A percentile compares a stretch with the other conserved stretches of the same genome.
Conservation (phyloP, 345 rosid genomes). For the Murraya koenigii region DNA sequence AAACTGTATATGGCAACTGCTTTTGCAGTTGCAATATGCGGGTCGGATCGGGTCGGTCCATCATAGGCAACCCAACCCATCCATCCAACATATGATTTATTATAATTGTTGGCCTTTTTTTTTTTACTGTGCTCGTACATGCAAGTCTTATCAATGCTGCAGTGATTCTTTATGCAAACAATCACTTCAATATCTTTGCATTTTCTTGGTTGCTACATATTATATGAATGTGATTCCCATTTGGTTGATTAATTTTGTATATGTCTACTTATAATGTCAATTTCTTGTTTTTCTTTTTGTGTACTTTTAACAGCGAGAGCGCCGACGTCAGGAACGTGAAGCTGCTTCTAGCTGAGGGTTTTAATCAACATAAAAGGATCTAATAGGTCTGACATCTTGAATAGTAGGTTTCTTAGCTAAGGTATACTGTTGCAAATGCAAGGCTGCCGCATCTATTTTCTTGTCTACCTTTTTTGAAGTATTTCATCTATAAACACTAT, state of each 20-base stretch:
- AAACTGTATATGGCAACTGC: no score
- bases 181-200: not conserved
- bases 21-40: no score
- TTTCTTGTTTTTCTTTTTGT: not conserved
- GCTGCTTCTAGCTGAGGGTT: conserved; percentile 26
- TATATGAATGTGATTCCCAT: not conserved
- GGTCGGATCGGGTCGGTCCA: no score
- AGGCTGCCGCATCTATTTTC: not conserved
- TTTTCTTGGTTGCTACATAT: not conserved
- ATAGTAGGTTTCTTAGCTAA: not conserved
- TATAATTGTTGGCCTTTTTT: not conserved
- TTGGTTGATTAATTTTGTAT: not conserved
- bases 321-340: conserved; percentile 30
- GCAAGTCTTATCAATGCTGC: not conserved
- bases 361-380: conserved; percentile 11
- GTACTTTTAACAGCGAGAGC: conserved; percentile 35
- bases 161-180: not conserved
- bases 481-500: not conserved
- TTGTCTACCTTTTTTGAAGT: not conserved
- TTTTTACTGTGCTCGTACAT: not conserved
- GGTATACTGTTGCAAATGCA: not conserved
- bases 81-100: no score
- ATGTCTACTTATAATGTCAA: not conserved
- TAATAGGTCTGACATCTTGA: not conserved
- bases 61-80: no score